Base-by-base conservation (phyloP, 805 yeast species). In the Sugiyamaella mastotermitis region DNA sequence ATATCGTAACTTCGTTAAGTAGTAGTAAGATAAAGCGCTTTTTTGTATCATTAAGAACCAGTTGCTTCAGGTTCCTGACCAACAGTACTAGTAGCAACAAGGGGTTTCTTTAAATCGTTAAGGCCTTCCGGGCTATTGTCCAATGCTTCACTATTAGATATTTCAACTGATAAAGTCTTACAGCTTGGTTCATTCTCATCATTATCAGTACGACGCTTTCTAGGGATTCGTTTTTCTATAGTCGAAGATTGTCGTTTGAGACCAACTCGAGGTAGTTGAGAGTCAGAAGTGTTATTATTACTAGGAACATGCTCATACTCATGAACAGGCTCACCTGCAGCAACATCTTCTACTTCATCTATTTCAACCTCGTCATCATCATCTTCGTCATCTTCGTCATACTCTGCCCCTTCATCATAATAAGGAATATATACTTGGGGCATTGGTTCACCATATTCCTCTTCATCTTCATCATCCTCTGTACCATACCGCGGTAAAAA, bases 211-310 rank as follows among this genome's bases (percentile, higher is more conserved):
- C 33, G 28, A 9, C 45, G 33, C 15, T 38, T 31, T 27, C 38
- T 41, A 3, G 21, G 16, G 15, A 21, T 32, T 16, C 45, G 22
- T 11, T 14, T 9, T 14, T 31, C 42, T 10, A 20, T 34, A 3
- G 7, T 15, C 10, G 35, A 36, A 4, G 42, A 27, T 10, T 37
- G 42, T 6, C 45, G 42, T 31, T 41, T 41, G 21, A 38, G 35
- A 10, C 38, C 32, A 8, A 38, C 25, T 16, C 28, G 29, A 5
- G 45, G 41, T 15, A 16, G 15, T 14, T 9, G 40, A 8, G 37
- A 17, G 5, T 10, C n/a, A 7, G 34, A 31, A 9, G n/a, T 14
- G 6, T 6, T 17, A 6, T 6, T 7, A 10, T 7, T 19, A 4
- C 22, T 23, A 6, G n/a, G 38, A 11, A 5, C 14, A n/a, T 20